Evolutionary conservation across 495 filamentous ascomycete genomes (phyloP).

Genomic region (Hyphodiscus hymeniophilus): DNA sequence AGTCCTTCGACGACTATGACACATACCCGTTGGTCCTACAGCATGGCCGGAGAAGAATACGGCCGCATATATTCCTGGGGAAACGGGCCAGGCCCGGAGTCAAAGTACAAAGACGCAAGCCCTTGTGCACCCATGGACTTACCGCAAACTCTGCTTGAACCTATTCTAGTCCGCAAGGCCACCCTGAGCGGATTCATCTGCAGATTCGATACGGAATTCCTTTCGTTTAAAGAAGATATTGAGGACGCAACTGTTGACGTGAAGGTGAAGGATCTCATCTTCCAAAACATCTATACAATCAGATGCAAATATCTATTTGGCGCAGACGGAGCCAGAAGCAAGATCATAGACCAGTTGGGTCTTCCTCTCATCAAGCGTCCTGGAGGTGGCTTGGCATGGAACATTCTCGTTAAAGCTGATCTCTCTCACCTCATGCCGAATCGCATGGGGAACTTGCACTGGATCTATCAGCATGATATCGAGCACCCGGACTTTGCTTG

Average conservation of each 20-base stretch:
- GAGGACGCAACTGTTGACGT: neutral
- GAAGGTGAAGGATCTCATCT: neutral
- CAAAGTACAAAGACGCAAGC: conserved; percentile 45
- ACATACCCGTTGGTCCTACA: conserved; percentile 38
- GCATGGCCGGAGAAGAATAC: conserved; percentile 40
- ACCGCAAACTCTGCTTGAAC: conserved; percentile 44
- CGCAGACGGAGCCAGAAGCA: conserved; percentile 46
- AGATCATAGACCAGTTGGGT: conserved; percentile 34
- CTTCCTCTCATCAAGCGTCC: conserved; percentile 32
- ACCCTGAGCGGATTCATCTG: neutral
- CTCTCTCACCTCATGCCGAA: conserved; percentile 39
- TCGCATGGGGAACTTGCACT: conserved; percentile 49
- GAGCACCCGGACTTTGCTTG: conserved; percentile 29
- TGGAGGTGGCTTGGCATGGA: conserved; percentile 37
- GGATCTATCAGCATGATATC: conserved; percentile 31
- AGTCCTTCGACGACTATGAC: conserved; percentile 22
- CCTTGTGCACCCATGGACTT: conserved; percentile 42
- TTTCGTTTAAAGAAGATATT: neutral
- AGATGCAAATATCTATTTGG: conserved; percentile 49
- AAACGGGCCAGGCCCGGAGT: conserved; percentile 33
- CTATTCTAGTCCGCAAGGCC: conserved; percentile 39
- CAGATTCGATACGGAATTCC: conserved; percentile 26
- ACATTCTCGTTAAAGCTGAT: conserved; percentile 43
- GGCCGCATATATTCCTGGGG: conserved; percentile 35
- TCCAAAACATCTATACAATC: conserved; percentile 31